These are phyloP conservation scores for Gnomoniopsis smithogilvyi DNA, from an alignment of 2,329 filamentous ascomycete genomes.

Conservation along the genomic window DNA sequence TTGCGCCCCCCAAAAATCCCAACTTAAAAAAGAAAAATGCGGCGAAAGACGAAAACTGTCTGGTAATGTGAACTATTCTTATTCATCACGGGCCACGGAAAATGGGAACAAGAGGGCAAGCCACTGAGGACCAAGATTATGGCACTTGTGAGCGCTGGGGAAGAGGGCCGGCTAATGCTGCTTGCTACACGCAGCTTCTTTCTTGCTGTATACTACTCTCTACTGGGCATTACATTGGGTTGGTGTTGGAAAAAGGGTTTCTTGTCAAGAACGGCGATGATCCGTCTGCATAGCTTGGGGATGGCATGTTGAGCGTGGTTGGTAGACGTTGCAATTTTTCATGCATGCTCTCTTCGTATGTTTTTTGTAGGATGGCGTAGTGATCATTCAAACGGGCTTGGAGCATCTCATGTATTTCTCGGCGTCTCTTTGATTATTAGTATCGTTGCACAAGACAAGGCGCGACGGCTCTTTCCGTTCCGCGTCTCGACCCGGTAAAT, in stretches of 20 bases:
- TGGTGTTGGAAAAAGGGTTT: conserved; percentile 11
- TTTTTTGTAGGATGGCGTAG: not conserved
- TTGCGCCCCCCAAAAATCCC: conserved; percentile 41
- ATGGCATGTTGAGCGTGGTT: not conserved
- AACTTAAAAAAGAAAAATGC: conserved; percentile 48
- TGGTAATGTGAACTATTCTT: conserved; percentile 50
- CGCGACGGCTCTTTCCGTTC: no score
- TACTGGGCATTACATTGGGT: not conserved
- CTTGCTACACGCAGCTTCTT: not conserved
- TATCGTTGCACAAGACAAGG: conserved; percentile 10
- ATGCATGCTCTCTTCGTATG: conserved; percentile 7
- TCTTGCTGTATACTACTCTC: not conserved
- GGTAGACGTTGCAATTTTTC: conserved; percentile 14
- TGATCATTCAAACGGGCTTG: no score
- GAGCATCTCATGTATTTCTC: no score
- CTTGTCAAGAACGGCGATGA: not conserved
- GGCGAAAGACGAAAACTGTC: conserved; percentile 50
- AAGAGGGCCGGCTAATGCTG: not conserved
- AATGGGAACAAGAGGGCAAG: not conserved
- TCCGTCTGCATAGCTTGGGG: conserved; percentile 17
- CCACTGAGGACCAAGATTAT: not conserved
- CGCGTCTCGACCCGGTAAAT: no score
- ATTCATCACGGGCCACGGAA: not conserved
- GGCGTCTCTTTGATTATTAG: not conserved
- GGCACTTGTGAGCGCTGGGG: not conserved